Percentiles rank a stretch among this genome's conserved stretches.
Evolutionary conservation across 768 basidiomycete genomes (phyloP).

Genomic region (Calvatia gigantea): DNA sequence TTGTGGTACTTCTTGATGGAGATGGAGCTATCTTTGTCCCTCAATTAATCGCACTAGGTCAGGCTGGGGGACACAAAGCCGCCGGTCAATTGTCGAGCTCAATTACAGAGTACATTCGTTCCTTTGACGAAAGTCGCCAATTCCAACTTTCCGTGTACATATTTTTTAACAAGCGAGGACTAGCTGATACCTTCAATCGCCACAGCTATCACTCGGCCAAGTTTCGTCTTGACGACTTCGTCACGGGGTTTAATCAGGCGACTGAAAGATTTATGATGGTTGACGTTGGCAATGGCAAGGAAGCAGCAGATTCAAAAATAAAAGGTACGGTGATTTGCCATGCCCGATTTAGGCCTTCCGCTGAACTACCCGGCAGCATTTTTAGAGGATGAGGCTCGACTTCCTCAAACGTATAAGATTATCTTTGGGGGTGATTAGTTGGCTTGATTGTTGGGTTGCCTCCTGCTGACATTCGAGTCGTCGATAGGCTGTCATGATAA

Average conservation of each 20-base stretch:
- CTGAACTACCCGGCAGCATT: constrained; percentile 31
- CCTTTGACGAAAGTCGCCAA: constrained; percentile 31
- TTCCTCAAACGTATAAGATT: constrained; percentile 62
- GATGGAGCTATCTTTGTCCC: constrained; percentile 59
- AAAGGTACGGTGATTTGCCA: constrained; percentile 46
- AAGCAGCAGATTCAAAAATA: constrained; percentile 74
- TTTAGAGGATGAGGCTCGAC: constrained; percentile 57
- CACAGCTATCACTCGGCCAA: constrained; percentile 31
- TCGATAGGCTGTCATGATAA: constrained; percentile 65
- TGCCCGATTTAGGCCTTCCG: constrained; percentile 1
- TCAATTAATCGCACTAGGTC: constrained; percentile 51
- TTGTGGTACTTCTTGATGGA: constrained; percentile 58
- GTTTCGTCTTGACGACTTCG: constrained; percentile 57
- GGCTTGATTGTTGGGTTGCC: neutral
- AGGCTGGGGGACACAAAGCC: constrained; percentile 54
- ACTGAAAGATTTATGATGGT: constrained; percentile 63
- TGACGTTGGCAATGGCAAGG: constrained; percentile 69
- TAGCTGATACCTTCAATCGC: constrained; percentile 47
- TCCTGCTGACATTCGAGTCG: constrained; percentile 5
- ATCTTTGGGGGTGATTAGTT: constrained; percentile 43
- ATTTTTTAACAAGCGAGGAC: constrained; percentile 63
- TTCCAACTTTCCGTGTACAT: constrained; percentile 61
- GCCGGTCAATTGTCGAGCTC: constrained; percentile 45
- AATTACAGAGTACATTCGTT: constrained; percentile 32
- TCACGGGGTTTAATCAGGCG: constrained; percentile 69